phyloP scores from a whole-genome alignment of 139 green algal species.

The Eudorina sp. region DNA sequence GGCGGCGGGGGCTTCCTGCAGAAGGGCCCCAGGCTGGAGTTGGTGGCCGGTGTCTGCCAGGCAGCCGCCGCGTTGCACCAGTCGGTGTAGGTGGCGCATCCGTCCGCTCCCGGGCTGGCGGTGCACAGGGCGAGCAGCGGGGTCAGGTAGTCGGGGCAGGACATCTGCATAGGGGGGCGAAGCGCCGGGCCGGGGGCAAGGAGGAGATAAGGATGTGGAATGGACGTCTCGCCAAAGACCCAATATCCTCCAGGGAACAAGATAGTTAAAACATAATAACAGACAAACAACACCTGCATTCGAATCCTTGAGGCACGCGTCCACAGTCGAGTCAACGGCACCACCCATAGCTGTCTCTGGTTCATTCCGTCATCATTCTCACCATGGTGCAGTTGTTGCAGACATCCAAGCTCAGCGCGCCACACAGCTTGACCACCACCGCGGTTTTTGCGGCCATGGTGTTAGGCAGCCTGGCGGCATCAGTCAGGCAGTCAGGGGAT shows the following conservation, averaged over 20 bases:
- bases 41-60: neutral
- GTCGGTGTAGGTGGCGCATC: neutral
- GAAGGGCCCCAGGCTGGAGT: neutral
- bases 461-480: constrained; percentile 34
- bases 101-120: neutral
- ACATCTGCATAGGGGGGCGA: neutral
- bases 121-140: neutral
- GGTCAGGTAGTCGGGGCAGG: neutral
- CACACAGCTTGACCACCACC: neutral
- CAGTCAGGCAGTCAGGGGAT: too few species aligned
- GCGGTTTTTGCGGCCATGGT: neutral
- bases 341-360: too few species aligned
- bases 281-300: too few species aligned
- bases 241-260: too few species aligned
- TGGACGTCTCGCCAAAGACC: too few species aligned
- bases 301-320: too few species aligned
- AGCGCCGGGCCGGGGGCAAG: too few species aligned
- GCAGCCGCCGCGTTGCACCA: neutral
- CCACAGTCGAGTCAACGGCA: neutral
- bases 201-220: neutral
- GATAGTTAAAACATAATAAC: too few species aligned
- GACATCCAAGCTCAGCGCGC: neutral
- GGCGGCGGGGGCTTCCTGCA: neutral
- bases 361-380: too few species aligned
- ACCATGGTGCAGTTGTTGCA: neutral